phyloP scores from a whole-genome alignment of 345 rosid species.

The Angophora floribunda region DNA sequence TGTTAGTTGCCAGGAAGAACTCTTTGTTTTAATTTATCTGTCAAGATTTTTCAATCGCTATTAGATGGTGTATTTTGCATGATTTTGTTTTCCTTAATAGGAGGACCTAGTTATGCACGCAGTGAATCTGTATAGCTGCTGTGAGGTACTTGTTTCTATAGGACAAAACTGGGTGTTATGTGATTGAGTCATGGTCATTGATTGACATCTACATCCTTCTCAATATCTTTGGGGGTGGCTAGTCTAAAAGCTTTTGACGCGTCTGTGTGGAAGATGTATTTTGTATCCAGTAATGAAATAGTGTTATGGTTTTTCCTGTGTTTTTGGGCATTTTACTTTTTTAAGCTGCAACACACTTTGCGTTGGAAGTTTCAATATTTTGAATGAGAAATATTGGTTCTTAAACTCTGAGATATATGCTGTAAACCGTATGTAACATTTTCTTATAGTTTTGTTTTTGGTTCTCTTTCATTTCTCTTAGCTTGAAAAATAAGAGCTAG shows the following conservation, averaged over 20 bases:
- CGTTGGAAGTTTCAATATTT: background rate
- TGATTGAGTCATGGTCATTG: background rate
- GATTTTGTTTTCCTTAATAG: background rate
- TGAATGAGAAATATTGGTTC: background rate
- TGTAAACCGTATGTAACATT: background rate
- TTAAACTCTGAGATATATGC: background rate
- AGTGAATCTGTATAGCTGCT: background rate
- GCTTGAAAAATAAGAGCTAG: background rate
- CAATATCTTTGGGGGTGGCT: background rate
- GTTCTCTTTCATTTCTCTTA: background rate
- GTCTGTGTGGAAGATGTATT: background rate
- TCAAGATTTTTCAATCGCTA: background rate
- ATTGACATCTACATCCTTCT: background rate
- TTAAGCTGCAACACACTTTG: background rate
- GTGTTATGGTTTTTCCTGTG: background rate
- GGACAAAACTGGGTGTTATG: background rate
- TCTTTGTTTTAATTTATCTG: background rate
- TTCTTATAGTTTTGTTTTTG: background rate
- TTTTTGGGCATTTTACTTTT: background rate
- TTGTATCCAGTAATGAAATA: too few relatives aligned
- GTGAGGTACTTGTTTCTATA: background rate
- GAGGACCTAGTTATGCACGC: background rate
- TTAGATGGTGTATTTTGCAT: background rate
- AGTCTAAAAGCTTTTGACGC: background rate
- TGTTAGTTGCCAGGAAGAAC: background rate